phyloP scores from a whole-genome alignment of 805 yeast genomes.

The Schwanniomyces pseudopolymorphus region DNA sequence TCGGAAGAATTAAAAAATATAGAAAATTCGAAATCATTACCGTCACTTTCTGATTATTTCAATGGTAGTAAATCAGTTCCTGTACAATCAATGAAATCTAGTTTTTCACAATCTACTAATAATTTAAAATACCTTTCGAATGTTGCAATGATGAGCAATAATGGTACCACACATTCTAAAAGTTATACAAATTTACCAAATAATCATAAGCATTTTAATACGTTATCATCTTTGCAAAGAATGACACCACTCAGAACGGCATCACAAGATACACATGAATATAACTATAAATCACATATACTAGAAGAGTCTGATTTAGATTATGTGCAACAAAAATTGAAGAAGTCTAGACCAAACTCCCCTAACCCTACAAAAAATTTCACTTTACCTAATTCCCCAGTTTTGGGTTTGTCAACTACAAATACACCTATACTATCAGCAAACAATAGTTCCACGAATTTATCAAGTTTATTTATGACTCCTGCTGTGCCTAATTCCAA shows the following conservation, averaged over 20 bases:
- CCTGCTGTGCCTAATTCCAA: conserved; percentile 13
- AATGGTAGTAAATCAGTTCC: conserved; percentile 6
- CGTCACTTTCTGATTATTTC: conserved; percentile 52
- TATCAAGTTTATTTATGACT: conserved; percentile 35
- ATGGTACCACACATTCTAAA: conserved; percentile 7
- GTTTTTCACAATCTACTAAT: conserved; percentile 8
- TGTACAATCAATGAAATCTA: conserved; percentile 11
- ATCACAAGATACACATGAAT: conserved; percentile 6
- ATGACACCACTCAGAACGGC: conserved; percentile 54
- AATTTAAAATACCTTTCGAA: conserved; percentile 25
- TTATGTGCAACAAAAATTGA: conserved; percentile 43
- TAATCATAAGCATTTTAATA: conserved; percentile 23
- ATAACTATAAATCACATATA: conserved; percentile 8
- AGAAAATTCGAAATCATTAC: conserved; percentile 44
- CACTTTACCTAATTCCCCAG: conserved; percentile 45
- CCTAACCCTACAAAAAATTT: conserved; percentile 36
- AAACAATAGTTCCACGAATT: conserved; percentile 39
- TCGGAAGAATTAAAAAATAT: conserved; percentile 51
- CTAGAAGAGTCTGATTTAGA: conserved; percentile 49
- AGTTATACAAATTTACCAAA: conserved; percentile 16
- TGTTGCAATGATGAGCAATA: conserved; percentile 13
- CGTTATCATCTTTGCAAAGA: conserved; percentile 54
- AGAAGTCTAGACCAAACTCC: conserved; percentile 52
- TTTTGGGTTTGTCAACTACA: conserved; percentile 36
- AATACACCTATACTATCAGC: conserved; percentile 44